Evolutionary conservation across 2,329 filamentous ascomycete species (phyloP).

Genomic region (Pseudogymnoascus sp.): DNA sequence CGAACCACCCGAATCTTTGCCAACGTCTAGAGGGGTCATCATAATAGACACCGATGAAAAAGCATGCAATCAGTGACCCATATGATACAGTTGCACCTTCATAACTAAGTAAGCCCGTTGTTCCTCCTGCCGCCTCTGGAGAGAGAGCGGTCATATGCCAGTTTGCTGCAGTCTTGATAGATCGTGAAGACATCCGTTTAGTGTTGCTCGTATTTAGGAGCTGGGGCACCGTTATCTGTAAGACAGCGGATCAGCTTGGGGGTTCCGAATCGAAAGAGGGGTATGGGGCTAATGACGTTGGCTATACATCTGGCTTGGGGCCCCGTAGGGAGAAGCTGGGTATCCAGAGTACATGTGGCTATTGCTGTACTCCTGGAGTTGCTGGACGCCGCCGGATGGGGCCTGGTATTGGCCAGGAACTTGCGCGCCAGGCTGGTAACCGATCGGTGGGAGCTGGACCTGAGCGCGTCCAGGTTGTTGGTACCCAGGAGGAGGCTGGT

Average conservation of each 20-base stretch:
- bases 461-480: slow-evolving; percentile 44
- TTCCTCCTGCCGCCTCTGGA: slow-evolving; percentile 12
- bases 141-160: neutral
- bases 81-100: slow-evolving; percentile 28
- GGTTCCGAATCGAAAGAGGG: slow-evolving; percentile 8
- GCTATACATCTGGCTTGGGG: slow-evolving; percentile 47
- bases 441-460: slow-evolving; percentile 66
- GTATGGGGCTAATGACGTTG: slow-evolving; percentile 40
- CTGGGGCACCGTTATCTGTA: slow-evolving; percentile 24
- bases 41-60: slow-evolving; percentile 21
- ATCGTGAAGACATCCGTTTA: neutral
- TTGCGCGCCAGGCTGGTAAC: slow-evolving; percentile 55
- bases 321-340: slow-evolving; percentile 50
- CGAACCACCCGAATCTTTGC: slow-evolving; percentile 29
- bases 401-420: slow-evolving; percentile 56
- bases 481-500: slow-evolving; percentile 38
- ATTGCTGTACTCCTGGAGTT: slow-evolving; percentile 48
- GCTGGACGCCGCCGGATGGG: slow-evolving; percentile 48
- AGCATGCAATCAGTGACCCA: slow-evolving; percentile 26
- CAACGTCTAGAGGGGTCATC: slow-evolving; percentile 18
- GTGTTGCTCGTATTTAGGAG: slow-evolving; percentile 29
- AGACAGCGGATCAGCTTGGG: slow-evolving; percentile 18
- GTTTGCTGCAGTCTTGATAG: neutral
- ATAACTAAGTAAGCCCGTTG: slow-evolving; percentile 16
- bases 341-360: slow-evolving; percentile 51